Percentiles rank a stretch among this genome's conserved stretches.
Conservation (phyloP, 352 stramenopile genomes). For the Pythium grandisporangium region DNA sequence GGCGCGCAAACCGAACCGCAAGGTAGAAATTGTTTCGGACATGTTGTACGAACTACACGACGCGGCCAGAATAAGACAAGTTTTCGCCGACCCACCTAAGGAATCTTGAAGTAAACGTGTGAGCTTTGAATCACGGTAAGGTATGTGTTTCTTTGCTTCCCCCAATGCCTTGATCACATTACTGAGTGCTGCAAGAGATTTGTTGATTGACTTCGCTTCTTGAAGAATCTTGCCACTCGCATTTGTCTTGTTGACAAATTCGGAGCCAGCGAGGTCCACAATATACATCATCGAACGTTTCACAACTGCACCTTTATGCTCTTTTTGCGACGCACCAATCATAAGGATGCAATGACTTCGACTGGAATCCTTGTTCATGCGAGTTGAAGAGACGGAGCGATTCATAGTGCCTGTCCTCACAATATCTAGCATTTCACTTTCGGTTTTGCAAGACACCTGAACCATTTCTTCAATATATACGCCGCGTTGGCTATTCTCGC, state of each 20-base stretch:
- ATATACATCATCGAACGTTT: constrained; percentile 70
- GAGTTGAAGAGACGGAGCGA: constrained; percentile 58
- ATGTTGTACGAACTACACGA: constrained; percentile 78
- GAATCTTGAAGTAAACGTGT: constrained; percentile 84
- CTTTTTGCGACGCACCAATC: constrained; percentile 22
- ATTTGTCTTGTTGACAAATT: constrained; percentile 82
- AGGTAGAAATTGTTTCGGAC: constrained; percentile 67
- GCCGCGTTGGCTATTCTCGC: constrained; percentile 51
- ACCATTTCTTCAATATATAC: constrained; percentile 76
- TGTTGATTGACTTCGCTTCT: constrained; percentile 84
- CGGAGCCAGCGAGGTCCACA: constrained; percentile 75
- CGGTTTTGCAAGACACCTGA: constrained; percentile 22
- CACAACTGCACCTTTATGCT: constrained; percentile 12
- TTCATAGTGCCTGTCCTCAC: constrained; percentile 52
- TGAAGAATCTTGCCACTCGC: constrained; percentile 68
- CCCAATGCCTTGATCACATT: constrained; percentile 83
- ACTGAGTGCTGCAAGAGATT: constrained; percentile 71
- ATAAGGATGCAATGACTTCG: constrained; percentile 70
- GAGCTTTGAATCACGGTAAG: constrained; percentile 80
- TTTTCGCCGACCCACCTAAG: constrained; percentile 90
- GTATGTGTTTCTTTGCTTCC: constrained; percentile 62
- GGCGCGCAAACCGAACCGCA: constrained; percentile 59
- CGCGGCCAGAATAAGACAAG: constrained; percentile 93
- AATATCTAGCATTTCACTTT: constrained; percentile 49
- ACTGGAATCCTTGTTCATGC: constrained; percentile 89